phyloP scores from a whole-genome alignment of 441 rosid species.

The Gossypium gossypioides region DNA sequence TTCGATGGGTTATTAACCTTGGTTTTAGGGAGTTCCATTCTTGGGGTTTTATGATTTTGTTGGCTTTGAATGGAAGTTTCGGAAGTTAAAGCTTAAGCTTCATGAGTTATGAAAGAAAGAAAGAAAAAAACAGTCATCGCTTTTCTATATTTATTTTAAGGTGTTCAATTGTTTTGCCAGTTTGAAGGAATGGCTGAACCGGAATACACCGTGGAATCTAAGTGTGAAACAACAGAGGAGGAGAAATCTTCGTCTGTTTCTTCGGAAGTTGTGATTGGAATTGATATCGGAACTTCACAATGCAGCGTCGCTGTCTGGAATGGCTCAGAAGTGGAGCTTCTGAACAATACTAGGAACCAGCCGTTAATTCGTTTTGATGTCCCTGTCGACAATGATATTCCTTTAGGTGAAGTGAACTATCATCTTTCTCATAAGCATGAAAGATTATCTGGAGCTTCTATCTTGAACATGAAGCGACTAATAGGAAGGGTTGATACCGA shows the following conservation, averaged over 20 bases:
- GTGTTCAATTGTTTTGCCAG: neutral
- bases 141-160: neutral
- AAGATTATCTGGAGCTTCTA: constrained; percentile 63
- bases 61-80: neutral
- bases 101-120: neutral
- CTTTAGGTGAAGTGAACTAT: constrained; percentile 63
- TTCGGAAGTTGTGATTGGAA: constrained; percentile 70
- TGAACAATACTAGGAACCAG: constrained; percentile 63
- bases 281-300: constrained; percentile 80
- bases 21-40: neutral
- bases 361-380: constrained; percentile 67
- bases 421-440: constrained; percentile 64
- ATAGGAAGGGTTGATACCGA: constrained; percentile 80
- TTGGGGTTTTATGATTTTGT: neutral
- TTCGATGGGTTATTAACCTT: neutral
- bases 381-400: constrained; percentile 56
- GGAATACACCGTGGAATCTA: constrained; percentile 73
- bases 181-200: constrained; percentile 62
- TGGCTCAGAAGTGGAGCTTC: constrained; percentile 69
- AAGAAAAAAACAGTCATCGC: neutral
- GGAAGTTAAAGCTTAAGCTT: neutral
- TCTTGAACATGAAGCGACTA: constrained; percentile 86
- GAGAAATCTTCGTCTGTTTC: constrained; percentile 49
- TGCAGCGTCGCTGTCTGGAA: constrained; percentile 82
- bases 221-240: constrained; percentile 63